phyloP scores from a whole-genome alignment of 768 basidiomycete genomes.

The Rhizopogon salebrosus region DNA sequence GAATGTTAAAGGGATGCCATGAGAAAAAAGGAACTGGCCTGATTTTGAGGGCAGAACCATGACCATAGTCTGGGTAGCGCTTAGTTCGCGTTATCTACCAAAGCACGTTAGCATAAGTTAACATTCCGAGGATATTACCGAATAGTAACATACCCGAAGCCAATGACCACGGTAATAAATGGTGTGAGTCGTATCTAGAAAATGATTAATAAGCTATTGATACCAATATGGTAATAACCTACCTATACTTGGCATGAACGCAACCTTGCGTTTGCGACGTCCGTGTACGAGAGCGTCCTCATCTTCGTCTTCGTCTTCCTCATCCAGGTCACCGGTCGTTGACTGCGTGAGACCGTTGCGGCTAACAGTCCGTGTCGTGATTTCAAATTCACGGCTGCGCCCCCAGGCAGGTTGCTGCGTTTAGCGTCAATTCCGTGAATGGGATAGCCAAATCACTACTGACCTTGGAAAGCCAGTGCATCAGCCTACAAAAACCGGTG shows the following conservation, averaged over 20 bases:
- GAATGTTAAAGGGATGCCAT: slow-evolving; percentile 14
- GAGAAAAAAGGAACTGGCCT: slow-evolving; percentile 40
- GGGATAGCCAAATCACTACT: slow-evolving; percentile 10
- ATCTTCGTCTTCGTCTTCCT: slow-evolving; percentile 66
- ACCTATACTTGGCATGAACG: slow-evolving; percentile 86
- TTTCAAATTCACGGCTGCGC: slow-evolving; percentile 83
- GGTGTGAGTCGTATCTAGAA: slow-evolving; percentile 76
- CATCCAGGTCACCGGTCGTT: slow-evolving; percentile 73
- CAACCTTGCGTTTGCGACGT: slow-evolving; percentile 69
- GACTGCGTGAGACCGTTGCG: slow-evolving; percentile 60
- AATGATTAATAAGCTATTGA: slow-evolving; percentile 10
- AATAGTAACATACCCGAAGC: slow-evolving; percentile 54
- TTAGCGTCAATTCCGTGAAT: slow-evolving; percentile 12
- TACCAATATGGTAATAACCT: slow-evolving; percentile 21
- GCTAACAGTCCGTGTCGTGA: slow-evolving; percentile 71
- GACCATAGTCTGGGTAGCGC: slow-evolving; percentile 71
- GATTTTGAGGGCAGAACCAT: slow-evolving; percentile 71
- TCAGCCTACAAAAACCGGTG: slow-evolving; percentile 46
- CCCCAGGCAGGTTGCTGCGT: slow-evolving; percentile 86
- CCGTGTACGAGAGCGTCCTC: slow-evolving; percentile 59
- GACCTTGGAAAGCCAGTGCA: slow-evolving; percentile 87
- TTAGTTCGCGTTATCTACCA: slow-evolving; percentile 74
- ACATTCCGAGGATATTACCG: slow-evolving; percentile 13
- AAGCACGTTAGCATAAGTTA: slow-evolving; percentile 14
- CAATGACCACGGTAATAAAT: slow-evolving; percentile 89